Conservation (phyloP, 2,329 filamentous ascomycete species). For the Madurella mycetomatis region DNA sequence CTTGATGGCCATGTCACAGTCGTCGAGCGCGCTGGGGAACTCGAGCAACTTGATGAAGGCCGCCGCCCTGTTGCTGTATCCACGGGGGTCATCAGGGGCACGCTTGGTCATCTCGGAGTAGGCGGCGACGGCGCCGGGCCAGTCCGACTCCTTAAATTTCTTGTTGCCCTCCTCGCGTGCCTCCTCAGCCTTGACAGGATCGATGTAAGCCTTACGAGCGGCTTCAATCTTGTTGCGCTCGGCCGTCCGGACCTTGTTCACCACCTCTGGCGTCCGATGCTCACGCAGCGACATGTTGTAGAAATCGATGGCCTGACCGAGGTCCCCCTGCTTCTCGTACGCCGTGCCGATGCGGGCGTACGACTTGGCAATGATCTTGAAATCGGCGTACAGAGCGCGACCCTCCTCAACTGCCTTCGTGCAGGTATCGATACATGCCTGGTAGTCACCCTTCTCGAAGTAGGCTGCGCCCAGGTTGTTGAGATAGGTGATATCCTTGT, state of each 20-base stretch:
- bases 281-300: constrained; percentile 94
- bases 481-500: constrained; percentile 96
- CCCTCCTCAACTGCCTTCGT: constrained; percentile 86
- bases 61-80: constrained; percentile 95
- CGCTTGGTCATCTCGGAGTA: constrained; percentile 98
- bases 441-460: constrained; percentile 93
- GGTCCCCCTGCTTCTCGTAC: constrained; percentile 84
- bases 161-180: constrained; percentile 91
- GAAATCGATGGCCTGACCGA: constrained; percentile 74
- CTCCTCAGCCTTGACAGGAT: constrained; percentile 89
- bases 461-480: constrained; percentile 94
- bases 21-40: constrained; percentile 87
- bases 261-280: constrained; percentile 90
- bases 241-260: constrained; percentile 84
- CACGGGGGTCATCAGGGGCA: constrained; percentile 83
- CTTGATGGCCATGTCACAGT: constrained; percentile 89
- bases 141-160: constrained; percentile 96
- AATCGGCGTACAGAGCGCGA: constrained; percentile 84
- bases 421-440: constrained; percentile 81
- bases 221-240: constrained; percentile 80
- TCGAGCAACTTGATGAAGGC: constrained; percentile 96
- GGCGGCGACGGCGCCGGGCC: constrained; percentile 88
- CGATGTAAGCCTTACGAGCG: constrained; percentile 76
- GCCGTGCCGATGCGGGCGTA: constrained; percentile 92
- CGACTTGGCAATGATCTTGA: constrained; percentile 98